phyloP scores from a whole-genome alignment of 495 filamentous ascomycete species.

The Sphaerosporella brunnea region DNA sequence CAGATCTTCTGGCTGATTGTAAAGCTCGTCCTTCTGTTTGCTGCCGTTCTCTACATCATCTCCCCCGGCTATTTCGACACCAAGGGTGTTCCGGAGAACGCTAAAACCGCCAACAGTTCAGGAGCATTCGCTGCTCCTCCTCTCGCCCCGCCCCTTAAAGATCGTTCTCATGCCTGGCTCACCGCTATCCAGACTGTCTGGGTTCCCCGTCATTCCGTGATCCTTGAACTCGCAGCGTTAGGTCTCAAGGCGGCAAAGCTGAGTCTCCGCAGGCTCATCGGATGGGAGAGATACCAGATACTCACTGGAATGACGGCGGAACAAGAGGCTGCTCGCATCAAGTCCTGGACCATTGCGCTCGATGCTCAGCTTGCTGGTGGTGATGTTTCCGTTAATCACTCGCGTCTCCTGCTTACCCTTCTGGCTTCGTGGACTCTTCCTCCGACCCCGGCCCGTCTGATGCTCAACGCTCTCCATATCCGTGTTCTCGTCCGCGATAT shows the following conservation, averaged over 20 bases:
- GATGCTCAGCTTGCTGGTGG: conserved; percentile 92
- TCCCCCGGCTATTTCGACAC: conserved; percentile 49
- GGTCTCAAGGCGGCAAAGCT: conserved; percentile 64
- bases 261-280: conserved; percentile 58
- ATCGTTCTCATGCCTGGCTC: conserved; percentile 78
- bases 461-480: conserved; percentile 84
- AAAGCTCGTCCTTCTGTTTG: conserved; percentile 46
- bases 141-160: conserved; percentile 64
- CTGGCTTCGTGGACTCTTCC: conserved; percentile 79
- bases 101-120: conserved; percentile 28
- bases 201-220: conserved; percentile 73
- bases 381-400: conserved; percentile 75
- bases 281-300: conserved; percentile 54
- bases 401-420: conserved; percentile 67
- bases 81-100: conserved; percentile 29
- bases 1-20: conserved; percentile 33
- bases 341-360: conserved; percentile 86
- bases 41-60: conserved; percentile 48
- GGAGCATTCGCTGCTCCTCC: conserved; percentile 42
- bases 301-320: conserved; percentile 67
- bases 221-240: conserved; percentile 68
- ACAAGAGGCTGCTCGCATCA: conserved; percentile 68
- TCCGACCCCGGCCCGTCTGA: conserved; percentile 62
- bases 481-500: conserved; percentile 73
- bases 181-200: conserved; percentile 88